Base-by-base conservation (phyloP, 768 basidiomycete species). In the Pulveroboletus sp. region DNA sequence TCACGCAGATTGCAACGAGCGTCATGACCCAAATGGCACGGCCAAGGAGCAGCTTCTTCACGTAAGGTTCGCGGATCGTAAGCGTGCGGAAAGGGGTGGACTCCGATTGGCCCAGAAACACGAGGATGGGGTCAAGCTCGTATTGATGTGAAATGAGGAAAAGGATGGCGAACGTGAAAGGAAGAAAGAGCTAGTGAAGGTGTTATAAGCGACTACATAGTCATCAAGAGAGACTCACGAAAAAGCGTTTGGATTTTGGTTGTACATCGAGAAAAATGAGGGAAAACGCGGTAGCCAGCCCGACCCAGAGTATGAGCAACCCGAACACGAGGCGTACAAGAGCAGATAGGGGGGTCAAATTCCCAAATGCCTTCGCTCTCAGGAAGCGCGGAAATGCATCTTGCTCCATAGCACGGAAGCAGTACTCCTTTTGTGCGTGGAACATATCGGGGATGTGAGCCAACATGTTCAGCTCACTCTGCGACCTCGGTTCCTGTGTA, bases 41-140 rank as follows among this genome's bases (percentile, higher is more conserved):
- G 9, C 92, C 89, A 15, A 91, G 65, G 8, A 98, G 78, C 13
- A 99, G 76, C 67, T 91, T 94, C 71, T 81, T 83, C 58, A 99
- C 94, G 65, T 97, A 98, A 26, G 89, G 88, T 69, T 99, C 95
- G 46, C 86, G 83, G 49, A 99, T 93, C 38, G 77, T 79, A 46
- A 98, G 85, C 6, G 91, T 92, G 49, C 89, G 84, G 82, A 98
- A 98, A 2, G 95, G 94, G 10, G 93, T 96, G 36, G 94, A 96
- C 68, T 98, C 96, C 39, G 93, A 94, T 67, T 90, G 89, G 53
- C 84, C 84, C 61, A 97, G 71, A 73, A 98, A 90, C 56, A 97
- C 89, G 57, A 98, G 84, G 61, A 98, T 75, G 10, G 96, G 96
- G 66, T 97, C 95, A 46, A 98, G 84, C 68, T 96, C 93, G 71